Percentiles rank a stretch among this genome's conserved stretches.
These are phyloP conservation scores for Aeschynomene evenia DNA, from an alignment of 306 rosid genomes.

Conservation along the genomic window DNA sequence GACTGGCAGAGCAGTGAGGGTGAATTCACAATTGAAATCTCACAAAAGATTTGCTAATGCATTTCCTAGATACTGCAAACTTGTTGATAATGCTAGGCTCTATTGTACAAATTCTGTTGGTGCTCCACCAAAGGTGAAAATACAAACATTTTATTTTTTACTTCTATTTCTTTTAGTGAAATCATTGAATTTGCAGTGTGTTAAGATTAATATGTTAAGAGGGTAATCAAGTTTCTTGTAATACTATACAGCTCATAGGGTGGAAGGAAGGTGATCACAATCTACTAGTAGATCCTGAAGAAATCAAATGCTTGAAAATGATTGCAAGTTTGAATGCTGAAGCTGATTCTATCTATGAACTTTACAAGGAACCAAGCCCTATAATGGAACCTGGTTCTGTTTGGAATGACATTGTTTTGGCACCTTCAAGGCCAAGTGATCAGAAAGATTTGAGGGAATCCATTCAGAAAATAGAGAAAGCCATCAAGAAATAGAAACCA, in stretches of 20 bases:
- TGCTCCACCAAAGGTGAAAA: constrained; percentile 66
- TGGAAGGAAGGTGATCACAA: constrained; percentile 61
- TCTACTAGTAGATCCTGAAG: constrained; percentile 60
- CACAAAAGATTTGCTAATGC: constrained; percentile 92
- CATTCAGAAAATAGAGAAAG: constrained; percentile 54
- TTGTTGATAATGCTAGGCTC: constrained; percentile 83
- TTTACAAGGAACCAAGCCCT: constrained; percentile 45
- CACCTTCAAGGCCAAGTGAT: constrained; percentile 48
- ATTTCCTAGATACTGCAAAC: constrained; percentile 63
- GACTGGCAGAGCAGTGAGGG: constrained; percentile 85
- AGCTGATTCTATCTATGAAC: constrained; percentile 73
- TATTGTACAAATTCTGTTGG: constrained; percentile 54
- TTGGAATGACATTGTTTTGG: constrained; percentile 60
- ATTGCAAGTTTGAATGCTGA: constrained; percentile 55
- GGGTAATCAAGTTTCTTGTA: constrained; percentile 5
- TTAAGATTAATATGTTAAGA: background rate
- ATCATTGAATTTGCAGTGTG: background rate
- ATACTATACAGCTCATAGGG: constrained; percentile 59
- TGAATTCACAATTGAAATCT: constrained; percentile 77
- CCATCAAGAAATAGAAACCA: constrained; percentile 1
- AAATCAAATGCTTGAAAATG: constrained; percentile 43
- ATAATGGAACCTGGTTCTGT: constrained; percentile 45
- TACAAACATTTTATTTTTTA: background rate
- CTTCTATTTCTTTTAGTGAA: background rate
- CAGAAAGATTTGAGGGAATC: constrained; percentile 51